Conservation (phyloP, 352 stramenopile species). For the Phytophthora pisi region DNA sequence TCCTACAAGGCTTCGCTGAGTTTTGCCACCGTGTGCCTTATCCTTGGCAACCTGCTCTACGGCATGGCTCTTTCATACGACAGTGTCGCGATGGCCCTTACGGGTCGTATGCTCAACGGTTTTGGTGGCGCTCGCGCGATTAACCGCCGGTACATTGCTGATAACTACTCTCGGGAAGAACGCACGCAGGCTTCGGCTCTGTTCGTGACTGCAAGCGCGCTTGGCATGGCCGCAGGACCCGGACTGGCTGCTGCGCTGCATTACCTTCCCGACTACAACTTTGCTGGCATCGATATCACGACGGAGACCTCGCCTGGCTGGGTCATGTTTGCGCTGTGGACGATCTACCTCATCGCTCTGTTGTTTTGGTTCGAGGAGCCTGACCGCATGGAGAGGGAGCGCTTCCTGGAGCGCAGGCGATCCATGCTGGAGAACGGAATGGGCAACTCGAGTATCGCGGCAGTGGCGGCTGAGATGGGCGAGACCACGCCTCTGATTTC, state of each 20-base stretch:
- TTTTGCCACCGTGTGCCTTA: slow-evolving; percentile 81
- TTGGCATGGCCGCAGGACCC: slow-evolving; percentile 92
- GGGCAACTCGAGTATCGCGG: slow-evolving; percentile 30
- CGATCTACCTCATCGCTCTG: slow-evolving; percentile 60
- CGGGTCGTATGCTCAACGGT: slow-evolving; percentile 92
- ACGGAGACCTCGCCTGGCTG: slow-evolving; percentile 91
- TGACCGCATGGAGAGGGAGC: slow-evolving; percentile 55
- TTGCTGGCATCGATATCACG: slow-evolving; percentile 72
- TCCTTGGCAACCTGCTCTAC: slow-evolving; percentile 91
- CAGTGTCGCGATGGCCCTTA: slow-evolving; percentile 88
- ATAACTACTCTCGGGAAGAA: slow-evolving; percentile 89
- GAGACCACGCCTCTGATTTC: slow-evolving; percentile 53
- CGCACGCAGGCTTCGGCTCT: slow-evolving; percentile 91
- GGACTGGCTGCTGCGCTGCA: slow-evolving; percentile 70
- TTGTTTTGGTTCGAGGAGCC: slow-evolving; percentile 74
- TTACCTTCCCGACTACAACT: slow-evolving; percentile 72
- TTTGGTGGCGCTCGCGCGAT: slow-evolving; percentile 93
- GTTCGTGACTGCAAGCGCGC: slow-evolving; percentile 93
- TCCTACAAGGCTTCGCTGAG: slow-evolving; percentile 90
- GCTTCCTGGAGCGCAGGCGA: slow-evolving; percentile 49
- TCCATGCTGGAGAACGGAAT: slow-evolving; percentile 55
- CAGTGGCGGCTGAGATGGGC: slow-evolving; percentile 20
- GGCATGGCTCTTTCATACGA: slow-evolving; percentile 78
- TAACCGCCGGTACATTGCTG: slow-evolving; percentile 90
- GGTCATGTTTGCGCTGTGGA: slow-evolving; percentile 88